These are phyloP conservation scores for Basipetospora chlamydospora DNA, from an alignment of 2,329 filamentous ascomycete genomes.

Conservation along the genomic window DNA sequence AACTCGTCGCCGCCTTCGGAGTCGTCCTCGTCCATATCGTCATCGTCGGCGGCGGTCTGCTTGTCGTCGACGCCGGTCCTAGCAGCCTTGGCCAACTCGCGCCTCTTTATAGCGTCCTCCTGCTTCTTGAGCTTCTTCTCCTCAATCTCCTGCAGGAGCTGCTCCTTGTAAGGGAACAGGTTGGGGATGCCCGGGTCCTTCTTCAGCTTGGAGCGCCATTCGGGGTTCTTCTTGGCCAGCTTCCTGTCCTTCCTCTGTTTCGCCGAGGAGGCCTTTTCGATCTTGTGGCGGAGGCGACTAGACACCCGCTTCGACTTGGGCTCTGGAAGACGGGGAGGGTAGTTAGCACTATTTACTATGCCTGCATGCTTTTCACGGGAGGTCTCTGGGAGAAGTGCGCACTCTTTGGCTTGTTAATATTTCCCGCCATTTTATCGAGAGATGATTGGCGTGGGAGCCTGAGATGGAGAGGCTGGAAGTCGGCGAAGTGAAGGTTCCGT, in stretches of 20 bases:
- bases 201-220: constrained; percentile 91
- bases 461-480: background rate
- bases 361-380: too few species aligned
- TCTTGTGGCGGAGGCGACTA: constrained; percentile 85
- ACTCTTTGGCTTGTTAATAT: constrained; percentile 42
- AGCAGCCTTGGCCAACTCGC: constrained; percentile 57
- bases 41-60: constrained; percentile 28
- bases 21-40: constrained; percentile 31
- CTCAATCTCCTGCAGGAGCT: constrained; percentile 86
- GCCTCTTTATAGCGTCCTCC: constrained; percentile 58
- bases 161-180: constrained; percentile 94
- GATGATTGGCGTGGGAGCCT: too few species aligned
- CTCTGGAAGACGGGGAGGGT: constrained; percentile 35
- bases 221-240: constrained; percentile 84
- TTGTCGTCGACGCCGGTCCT: constrained; percentile 37
- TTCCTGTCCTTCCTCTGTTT: constrained; percentile 89
- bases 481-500: too few species aligned
- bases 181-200: constrained; percentile 98
- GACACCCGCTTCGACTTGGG: constrained; percentile 88
- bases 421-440: constrained; percentile 29
- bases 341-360: background rate
- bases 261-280: constrained; percentile 76
- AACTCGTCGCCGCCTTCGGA: constrained; percentile 34
- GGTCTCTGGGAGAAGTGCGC: constrained; percentile 12
- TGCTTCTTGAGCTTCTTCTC: constrained; percentile 68